Base-by-base conservation (phyloP, 2,329 filamentous ascomycete genomes). In the Rosellinia necatrix region DNA sequence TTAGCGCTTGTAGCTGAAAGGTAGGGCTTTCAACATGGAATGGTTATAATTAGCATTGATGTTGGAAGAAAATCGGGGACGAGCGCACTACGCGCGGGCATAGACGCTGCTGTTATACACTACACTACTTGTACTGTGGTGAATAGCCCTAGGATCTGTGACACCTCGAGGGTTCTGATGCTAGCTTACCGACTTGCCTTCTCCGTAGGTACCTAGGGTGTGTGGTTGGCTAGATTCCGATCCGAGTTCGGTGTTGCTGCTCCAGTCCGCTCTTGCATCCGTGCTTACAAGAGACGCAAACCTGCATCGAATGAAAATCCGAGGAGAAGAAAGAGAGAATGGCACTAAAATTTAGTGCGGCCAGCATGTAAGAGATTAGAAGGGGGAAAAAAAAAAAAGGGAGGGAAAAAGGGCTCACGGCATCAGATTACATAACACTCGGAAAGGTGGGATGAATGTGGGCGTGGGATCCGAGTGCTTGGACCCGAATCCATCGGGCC, bases 1-100 rank as follows among this genome's bases (percentile, higher is more conserved):
- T 37, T 50, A 58, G 55, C 35, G 40, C 46, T 19, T 54, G 40
- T 13, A 58, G 55, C 55, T 58, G 55, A 58, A 44, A 58, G 44
- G 25, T 37, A 54, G 34, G 55, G 55, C 50, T 54, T 44, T 41
- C 41, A 35, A 44, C 10, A 17, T 51, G 27, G 5, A 41, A 24
- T n/a, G n/a, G 41, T 49, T 58, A 58, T 58, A 54, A 54, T 58
- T 58, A 58, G 55, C 49, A 27, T 46, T 19, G 22, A 9, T 35
- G 34, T 37, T 8, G 2, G 17, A 30, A 32, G 40, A 25, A 53
- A 46, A 30, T 34, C 17, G 50, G 27, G 50, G 49, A 29, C 27
- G 27, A n/a, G n/a, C 9, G 25, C 21, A 4, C 19, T 3, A 3
- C 19, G 13, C n/a, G 29, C 22, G 3, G 3, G 22, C 10, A 27